A percentile compares a stretch with the other conserved stretches of the same genome.
Evolutionary conservation across 2,329 filamentous ascomycete species (phyloP).

Genomic region (Pyricularia sp.): DNA sequence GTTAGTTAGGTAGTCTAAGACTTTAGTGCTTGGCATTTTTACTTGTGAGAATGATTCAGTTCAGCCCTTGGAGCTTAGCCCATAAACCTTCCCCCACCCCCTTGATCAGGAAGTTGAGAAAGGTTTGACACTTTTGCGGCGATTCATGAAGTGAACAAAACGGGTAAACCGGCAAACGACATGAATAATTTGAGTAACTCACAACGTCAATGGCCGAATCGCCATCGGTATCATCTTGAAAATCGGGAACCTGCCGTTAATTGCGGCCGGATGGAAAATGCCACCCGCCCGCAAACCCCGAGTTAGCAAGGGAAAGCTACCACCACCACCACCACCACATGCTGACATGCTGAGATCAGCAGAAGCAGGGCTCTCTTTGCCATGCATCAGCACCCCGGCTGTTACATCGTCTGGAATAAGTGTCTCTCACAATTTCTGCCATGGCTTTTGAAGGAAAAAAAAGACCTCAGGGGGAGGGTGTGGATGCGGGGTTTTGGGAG

Average conservation of each 20-base stretch:
- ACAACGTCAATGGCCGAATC: constrained; percentile 9
- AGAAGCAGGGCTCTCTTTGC: not conserved
- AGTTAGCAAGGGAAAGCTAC: not conserved
- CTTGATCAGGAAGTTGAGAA: not conserved
- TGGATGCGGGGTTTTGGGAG: not conserved
- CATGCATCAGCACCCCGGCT: not conserved
- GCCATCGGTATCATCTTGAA: constrained; percentile 4
- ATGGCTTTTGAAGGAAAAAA: not conserved
- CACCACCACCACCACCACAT: not conserved
- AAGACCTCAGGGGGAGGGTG: not conserved
- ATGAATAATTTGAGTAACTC: not conserved
- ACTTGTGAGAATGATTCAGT: not conserved
- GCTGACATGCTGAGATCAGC: not conserved
- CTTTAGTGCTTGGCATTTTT: not conserved
- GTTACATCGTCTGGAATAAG: not conserved
- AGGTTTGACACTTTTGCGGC: not conserved
- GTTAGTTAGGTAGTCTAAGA: not conserved
- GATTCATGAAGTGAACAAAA: not conserved
- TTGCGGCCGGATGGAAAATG: not conserved
- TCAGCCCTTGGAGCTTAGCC: not conserved
- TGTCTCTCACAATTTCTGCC: not conserved
- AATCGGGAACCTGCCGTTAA: constrained; percentile 5
- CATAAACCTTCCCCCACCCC: not conserved
- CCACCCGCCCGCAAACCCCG: not conserved
- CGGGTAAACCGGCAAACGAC: not conserved